Evolutionary conservation across 2,329 filamentous ascomycete genomes (phyloP).

Genomic region (Dothideomycetes sp.): DNA sequence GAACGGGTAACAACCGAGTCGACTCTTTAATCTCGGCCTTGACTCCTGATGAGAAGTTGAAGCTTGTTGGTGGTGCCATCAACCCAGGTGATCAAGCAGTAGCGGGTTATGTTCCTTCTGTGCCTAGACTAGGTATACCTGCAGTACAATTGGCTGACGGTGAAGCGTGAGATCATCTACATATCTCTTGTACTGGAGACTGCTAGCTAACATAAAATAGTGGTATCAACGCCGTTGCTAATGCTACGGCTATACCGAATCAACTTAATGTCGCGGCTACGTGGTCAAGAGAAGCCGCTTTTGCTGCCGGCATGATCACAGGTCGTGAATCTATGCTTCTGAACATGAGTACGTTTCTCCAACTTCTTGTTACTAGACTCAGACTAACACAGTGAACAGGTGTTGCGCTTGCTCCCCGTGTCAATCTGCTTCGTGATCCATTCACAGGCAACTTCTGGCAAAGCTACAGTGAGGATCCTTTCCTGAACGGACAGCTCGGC

Average conservation of each 20-base stretch:
- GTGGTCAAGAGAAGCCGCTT: not conserved
- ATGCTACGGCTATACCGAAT: not conserved
- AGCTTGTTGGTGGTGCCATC: not conserved
- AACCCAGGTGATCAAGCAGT: not conserved
- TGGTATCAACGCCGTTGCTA: not conserved
- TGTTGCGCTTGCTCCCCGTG: not conserved
- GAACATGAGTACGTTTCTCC: not conserved
- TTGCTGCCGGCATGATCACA: not conserved
- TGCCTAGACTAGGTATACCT: not conserved
- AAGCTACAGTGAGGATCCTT: not conserved
- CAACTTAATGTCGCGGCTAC: not conserved
- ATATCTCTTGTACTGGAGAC: not conserved
- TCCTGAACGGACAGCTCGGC: not conserved
- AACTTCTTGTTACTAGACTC: not conserved
- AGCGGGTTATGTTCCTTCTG: not conserved
- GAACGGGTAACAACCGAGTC: not conserved
- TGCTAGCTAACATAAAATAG: not conserved
- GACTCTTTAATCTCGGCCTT: not conserved
- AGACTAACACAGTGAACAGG: too few relatives aligned
- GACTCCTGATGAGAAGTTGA: not conserved
- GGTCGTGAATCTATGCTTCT: not conserved
- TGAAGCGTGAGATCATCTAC: not conserved
- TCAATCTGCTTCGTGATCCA: not conserved
- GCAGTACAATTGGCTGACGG: not conserved
- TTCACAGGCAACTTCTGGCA: not conserved